Evolutionary conservation across 2,329 filamentous ascomycete species (phyloP), one percentile per base, ranked within the genome.

Genomic region (Chalara sp.): DNA sequence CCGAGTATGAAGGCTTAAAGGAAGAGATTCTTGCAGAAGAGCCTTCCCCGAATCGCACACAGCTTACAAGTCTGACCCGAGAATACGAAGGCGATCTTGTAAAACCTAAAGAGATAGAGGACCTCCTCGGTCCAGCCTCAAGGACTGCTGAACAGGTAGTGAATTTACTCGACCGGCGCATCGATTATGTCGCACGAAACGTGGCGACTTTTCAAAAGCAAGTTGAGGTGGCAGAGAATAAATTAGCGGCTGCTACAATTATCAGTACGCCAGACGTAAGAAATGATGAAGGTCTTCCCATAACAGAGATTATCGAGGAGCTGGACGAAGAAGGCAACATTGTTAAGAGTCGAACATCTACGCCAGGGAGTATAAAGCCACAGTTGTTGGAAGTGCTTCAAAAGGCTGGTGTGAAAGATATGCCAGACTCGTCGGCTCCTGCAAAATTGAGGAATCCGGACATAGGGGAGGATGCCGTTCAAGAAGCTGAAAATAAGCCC

Each of bases 241-340:
- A 86, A 61, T 71, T 92, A 46, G 80, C 81, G 12, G 80, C 80
- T 7, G 75, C 85, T 8, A 73, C 80, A 7, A 71, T 82, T 4
- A 68, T 81, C 42, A 78, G 76, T 50, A 76, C 83, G 29, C 78
- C 83, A 1, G 81, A 83, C 49, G 73, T 76, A 43, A 74, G 73
- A 48, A 82, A 86, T 53, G 85, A 87, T 53, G 82, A 83, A 10
- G 84, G 83, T 1, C 72, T 90, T 47, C 87, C 90, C 0, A 79
- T 97, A 52, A 91, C 87, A 32, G 93, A 97, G 61, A 97, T 99
- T 57, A 75, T 89, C 49, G 93, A 99, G 68, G 83, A 95, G 70
- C 74, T 97, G 29, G 93, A 97, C 63, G 91, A 96, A 6, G 81
- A 95, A 8, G 93, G 84, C 50, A 93, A 95, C 62, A 79, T 97